Percentiles rank a stretch among this genome's conserved stretches.
These are phyloP conservation scores for Penicillium desertorum DNA, from an alignment of 495 filamentous ascomycete genomes.

Conservation along the genomic window DNA sequence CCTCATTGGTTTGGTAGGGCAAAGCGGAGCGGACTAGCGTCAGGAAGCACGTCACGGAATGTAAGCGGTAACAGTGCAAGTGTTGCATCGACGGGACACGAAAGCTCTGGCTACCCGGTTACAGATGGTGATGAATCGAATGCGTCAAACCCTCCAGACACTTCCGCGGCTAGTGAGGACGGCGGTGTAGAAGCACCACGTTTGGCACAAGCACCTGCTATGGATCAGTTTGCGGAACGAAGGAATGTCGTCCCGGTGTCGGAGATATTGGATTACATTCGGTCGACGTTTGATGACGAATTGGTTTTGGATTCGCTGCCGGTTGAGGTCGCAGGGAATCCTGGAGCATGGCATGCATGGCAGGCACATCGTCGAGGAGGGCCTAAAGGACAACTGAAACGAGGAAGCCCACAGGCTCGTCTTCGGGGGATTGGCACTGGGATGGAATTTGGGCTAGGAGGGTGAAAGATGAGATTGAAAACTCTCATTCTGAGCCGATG, in stretches of 20 bases:
- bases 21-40: slow-evolving; percentile 33
- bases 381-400: slow-evolving; percentile 24
- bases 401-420: slow-evolving; percentile 45
- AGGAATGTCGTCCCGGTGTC: slow-evolving; percentile 36
- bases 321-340: slow-evolving; percentile 78
- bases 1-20: slow-evolving; percentile 75
- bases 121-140: slow-evolving; percentile 1
- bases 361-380: slow-evolving; percentile 57
- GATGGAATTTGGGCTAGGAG: slow-evolving; percentile 90
- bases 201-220: slow-evolving; percentile 20
- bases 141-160: neutral
- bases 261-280: slow-evolving; percentile 71
- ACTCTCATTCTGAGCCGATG: slow-evolving; percentile 72
- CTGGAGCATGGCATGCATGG: slow-evolving; percentile 91
- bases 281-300: slow-evolving; percentile 75
- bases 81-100: neutral
- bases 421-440: slow-evolving; percentile 88
- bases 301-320: slow-evolving; percentile 74
- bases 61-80: slow-evolving; percentile 35
- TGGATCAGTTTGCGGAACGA: slow-evolving; percentile 21
- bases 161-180: slow-evolving; percentile 5
- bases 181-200: slow-evolving; percentile 9
- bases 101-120: slow-evolving; percentile 2
- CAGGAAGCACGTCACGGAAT: slow-evolving; percentile 37
- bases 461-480: slow-evolving; percentile 71